A percentile compares a stretch with the other conserved stretches of the same genome.
These are phyloP conservation scores for Thalia dealbata DNA, from an alignment of 176 grass and related monocot species.

Conservation along the genomic window DNA sequence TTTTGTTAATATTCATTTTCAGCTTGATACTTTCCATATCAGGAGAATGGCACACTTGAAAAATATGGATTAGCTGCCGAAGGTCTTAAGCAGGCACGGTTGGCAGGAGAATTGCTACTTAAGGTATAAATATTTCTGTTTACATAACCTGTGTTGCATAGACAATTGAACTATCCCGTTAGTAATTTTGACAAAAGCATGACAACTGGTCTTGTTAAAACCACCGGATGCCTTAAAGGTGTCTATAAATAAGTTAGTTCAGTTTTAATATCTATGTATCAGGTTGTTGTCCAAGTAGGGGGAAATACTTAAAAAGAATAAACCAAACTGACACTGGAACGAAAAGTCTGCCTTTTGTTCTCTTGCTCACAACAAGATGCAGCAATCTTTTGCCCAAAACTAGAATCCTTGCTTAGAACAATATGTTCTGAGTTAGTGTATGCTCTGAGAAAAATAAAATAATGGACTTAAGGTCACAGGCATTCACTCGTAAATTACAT, in stretches of 20 bases:
- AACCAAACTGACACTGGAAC: no score
- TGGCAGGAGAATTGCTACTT: constrained; percentile 41
- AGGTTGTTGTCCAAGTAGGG: no score
- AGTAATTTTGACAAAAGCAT: neutral
- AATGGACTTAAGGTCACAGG: neutral
- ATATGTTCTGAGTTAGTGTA: no score
- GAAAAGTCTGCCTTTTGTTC: no score
- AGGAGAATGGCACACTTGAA: constrained; percentile 63
- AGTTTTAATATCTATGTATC: no score
- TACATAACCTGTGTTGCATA: neutral
- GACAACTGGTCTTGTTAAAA: neutral
- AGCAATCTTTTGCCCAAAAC: no score
- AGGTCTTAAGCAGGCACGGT: constrained; percentile 61
- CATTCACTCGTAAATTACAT: neutral
- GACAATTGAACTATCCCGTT: neutral
- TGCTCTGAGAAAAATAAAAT: neutral
- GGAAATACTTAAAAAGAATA: no score
- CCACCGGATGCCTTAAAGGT: neutral
- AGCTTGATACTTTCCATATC: neutral
- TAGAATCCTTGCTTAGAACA: no score
- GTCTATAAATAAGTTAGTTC: no score
- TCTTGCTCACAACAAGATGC: no score
- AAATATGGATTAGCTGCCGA: constrained; percentile 58
- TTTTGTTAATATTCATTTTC: neutral
- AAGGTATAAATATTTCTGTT: constrained; percentile 30